Conservation (phyloP, 352 stramenopile species). For the Phytophthora vignae region DNA sequence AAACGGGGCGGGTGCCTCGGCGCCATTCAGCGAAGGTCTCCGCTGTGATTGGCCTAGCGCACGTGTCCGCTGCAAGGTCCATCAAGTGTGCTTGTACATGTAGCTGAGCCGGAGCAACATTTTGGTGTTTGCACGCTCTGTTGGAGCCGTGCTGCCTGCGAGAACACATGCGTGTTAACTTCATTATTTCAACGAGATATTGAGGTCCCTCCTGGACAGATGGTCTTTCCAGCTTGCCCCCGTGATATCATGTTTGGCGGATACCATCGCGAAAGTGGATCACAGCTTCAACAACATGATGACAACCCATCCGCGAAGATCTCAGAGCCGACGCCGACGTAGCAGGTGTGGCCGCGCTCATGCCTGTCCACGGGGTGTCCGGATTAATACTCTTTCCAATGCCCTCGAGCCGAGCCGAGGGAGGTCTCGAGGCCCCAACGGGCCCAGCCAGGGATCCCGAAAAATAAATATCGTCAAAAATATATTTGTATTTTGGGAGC, state of each 20-base stretch:
- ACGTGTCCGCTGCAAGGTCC: conserved; percentile 8
- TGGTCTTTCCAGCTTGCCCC: no score
- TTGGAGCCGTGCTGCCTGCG: not conserved
- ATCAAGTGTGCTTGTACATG: not conserved
- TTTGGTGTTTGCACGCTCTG: conserved; percentile 31
- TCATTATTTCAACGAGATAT: not conserved
- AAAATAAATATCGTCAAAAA: no score
- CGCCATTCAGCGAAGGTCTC: conserved; percentile 19
- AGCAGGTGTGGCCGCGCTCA: conserved; percentile 30
- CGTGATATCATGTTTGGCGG: conserved; percentile 14
- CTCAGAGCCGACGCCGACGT: not conserved
- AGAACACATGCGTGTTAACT: not conserved
- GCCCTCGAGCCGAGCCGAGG: not conserved
- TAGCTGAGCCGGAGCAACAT: conserved; percentile 27
- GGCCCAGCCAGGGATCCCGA: no score
- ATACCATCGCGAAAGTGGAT: not conserved
- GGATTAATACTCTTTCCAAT: conserved; percentile 23
- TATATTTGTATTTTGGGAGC: no score
- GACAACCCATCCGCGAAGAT: not conserved
- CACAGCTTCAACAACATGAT: conserved; percentile 14
- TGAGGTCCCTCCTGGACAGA: not conserved
- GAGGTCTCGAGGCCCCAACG: no score
- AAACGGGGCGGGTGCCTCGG: conserved; percentile 22
- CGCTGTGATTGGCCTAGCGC: conserved; percentile 30
- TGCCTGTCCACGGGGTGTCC: not conserved